phyloP scores from a whole-genome alignment of 495 filamentous ascomycete species.

The Talaromyces stipitatus region DNA sequence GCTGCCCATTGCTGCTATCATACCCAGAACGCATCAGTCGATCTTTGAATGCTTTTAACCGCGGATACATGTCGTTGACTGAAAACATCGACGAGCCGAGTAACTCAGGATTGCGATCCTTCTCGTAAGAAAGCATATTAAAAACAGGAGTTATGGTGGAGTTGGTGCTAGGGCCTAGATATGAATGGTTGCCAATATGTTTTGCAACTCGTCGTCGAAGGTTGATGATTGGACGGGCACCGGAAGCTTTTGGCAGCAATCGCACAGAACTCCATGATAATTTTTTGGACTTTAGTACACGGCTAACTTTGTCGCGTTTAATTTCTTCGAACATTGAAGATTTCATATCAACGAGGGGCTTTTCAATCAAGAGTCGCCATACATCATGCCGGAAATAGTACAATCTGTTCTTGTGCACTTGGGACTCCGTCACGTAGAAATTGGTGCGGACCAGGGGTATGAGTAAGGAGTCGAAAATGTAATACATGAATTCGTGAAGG shows the following conservation, averaged over 20 bases:
- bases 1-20: conserved; percentile 13
- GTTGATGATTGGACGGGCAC: conserved; percentile 81
- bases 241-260: conserved; percentile 64
- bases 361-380: conserved; percentile 71
- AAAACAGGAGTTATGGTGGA: conserved; percentile 65
- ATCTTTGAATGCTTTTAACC: conserved; percentile 60
- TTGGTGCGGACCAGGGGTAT: conserved; percentile 80
- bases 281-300: conserved; percentile 49
- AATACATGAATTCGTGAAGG: conserved; percentile 81
- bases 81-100: conserved; percentile 76
- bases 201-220: conserved; percentile 55
- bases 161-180: conserved; percentile 74
- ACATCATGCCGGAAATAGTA: conserved; percentile 95
- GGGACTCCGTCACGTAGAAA: conserved; percentile 93
- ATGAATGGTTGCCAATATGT: conserved; percentile 18
- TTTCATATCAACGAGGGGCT: conserved; percentile 63
- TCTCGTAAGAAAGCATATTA: conserved; percentile 72
- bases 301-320: conserved; percentile 45
- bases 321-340: conserved; percentile 73
- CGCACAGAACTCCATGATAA: conserved; percentile 77
- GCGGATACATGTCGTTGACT: conserved; percentile 72
- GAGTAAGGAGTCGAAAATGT: conserved; percentile 82
- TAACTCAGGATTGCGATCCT: conserved; percentile 46
- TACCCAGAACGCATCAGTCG: conserved; percentile 18
- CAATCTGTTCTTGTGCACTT: conserved; percentile 65